A percentile compares a stretch with the other conserved stretches of the same genome.
Conservation (phyloP, 176 grass and related monocot genomes). For the Zoysia japonica region DNA sequence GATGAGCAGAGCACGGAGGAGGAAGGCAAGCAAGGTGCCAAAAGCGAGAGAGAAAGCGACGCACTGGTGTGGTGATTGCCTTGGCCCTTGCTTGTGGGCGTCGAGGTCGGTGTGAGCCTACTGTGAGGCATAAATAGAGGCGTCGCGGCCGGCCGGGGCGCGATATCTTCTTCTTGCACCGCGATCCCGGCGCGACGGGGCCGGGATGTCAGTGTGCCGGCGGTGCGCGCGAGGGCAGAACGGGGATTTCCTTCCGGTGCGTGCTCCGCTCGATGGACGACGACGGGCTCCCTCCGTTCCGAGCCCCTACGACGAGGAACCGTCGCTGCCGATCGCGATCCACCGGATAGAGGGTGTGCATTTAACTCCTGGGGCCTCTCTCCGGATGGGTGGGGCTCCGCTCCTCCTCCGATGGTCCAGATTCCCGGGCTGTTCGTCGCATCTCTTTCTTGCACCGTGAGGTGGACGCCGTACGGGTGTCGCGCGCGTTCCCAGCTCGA, state of each 20-base stretch:
- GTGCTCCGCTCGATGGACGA: not conserved
- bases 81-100: not conserved
- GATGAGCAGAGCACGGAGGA: constrained; percentile 31
- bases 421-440: not conserved
- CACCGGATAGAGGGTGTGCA: constrained; percentile 49
- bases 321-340: constrained; percentile 49
- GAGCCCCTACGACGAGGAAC: not conserved
- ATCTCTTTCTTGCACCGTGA: not conserved
- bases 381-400: not conserved
- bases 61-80: not conserved
- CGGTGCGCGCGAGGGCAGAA: constrained; percentile 16
- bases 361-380: constrained; percentile 23
- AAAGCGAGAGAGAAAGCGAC: constrained; percentile 29
- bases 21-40: not conserved
- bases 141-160: not conserved
- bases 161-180: constrained; percentile 35
- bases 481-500: not conserved
- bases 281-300: not conserved
- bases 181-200: constrained; percentile 28
- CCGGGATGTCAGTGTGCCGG: not conserved
- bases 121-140: constrained; percentile 59
- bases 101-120: constrained; percentile 42
- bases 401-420: constrained; percentile 32
- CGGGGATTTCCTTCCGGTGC: constrained; percentile 14
- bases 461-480: constrained; percentile 44